Base-by-base conservation (phyloP, 2,329 filamentous ascomycete genomes). In the Simplicillium sp. region DNA sequence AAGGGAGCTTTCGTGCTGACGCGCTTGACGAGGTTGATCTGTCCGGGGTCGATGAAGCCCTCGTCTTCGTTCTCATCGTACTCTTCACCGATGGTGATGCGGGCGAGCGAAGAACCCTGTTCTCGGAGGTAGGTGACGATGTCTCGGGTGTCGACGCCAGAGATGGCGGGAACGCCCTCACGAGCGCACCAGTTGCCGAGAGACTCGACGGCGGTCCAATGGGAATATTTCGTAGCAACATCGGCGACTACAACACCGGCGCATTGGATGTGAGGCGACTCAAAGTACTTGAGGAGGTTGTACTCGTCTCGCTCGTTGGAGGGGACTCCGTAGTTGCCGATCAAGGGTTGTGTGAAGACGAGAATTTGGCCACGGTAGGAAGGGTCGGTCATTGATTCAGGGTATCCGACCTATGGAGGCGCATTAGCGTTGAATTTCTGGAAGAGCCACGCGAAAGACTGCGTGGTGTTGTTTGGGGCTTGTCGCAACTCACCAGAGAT, bases 1-100 rank as follows among this genome's bases (percentile, higher is more conserved):
- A 97, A 98, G 34, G 92, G 92, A 48, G 89, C 86, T 73, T 98
- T 98, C 65, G 92, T 98, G 73, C 86, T 95, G 52, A 98, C 92
- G 55, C 86, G 86, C 65, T 87, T 87, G 54, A 97, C 92, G 48
- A 97, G 73, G 73, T 98, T 95, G 69, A 97, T 95, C 67, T 90
- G 87, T 61, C 87, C 87, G 11, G 92, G 92, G 61, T 98, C 92
- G 57, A 94, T 71, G 64, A 87, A 98, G 49, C 89, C 84, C 70
- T 97, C 92, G 54, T 97, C 92, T 70, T 98, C 87, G 56, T 97
- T 90, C 49, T 89, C 90, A 65, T 98, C 92, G 62, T 98, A 98
- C 70, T 96, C 89, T 59, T 97, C 92, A 53, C 92, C 92, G 54
- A 95, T 82, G 34, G 88, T 86, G 66, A 98, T 95, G 58, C 87